phyloP scores from a whole-genome alignment of 345 rosid species.

The Mangifera indica region DNA sequence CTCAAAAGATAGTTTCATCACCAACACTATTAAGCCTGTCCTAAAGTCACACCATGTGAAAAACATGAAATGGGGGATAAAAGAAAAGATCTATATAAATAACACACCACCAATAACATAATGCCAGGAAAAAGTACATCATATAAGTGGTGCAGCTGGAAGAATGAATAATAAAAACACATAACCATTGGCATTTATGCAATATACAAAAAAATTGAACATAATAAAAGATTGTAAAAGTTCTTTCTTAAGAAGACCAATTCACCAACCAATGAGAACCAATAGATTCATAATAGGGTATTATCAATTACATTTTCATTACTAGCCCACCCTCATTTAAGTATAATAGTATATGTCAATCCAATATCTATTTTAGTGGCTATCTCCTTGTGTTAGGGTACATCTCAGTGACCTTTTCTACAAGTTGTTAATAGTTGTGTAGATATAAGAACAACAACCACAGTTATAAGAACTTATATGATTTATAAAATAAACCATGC shows the following conservation, averaged over 20 bases:
- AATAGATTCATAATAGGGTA: background rate
- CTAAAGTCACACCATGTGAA: background rate
- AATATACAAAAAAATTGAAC: too few relatives aligned
- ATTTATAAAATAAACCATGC: background rate
- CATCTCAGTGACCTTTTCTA: background rate
- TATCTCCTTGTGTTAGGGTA: background rate
- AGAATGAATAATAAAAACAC: background rate
- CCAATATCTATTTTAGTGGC: background rate
- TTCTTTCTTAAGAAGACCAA: background rate
- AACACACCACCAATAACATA: background rate
- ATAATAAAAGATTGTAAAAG: background rate
- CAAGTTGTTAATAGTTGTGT: background rate
- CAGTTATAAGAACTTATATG: constrained; percentile 1
- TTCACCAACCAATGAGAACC: background rate
- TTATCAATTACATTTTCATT: background rate
- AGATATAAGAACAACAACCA: background rate
- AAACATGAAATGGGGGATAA: background rate
- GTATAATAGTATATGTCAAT: background rate
- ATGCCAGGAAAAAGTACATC: background rate
- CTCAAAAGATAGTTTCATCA: background rate
- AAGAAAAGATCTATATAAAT: background rate
- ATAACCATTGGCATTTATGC: too few relatives aligned
- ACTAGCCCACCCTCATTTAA: background rate
- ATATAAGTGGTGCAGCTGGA: background rate
- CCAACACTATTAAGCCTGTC: background rate